Evolutionary conservation across 202 grass and related monocot genomes (phyloP).

Genomic region (Schoenoplectus tabernaemontani): DNA sequence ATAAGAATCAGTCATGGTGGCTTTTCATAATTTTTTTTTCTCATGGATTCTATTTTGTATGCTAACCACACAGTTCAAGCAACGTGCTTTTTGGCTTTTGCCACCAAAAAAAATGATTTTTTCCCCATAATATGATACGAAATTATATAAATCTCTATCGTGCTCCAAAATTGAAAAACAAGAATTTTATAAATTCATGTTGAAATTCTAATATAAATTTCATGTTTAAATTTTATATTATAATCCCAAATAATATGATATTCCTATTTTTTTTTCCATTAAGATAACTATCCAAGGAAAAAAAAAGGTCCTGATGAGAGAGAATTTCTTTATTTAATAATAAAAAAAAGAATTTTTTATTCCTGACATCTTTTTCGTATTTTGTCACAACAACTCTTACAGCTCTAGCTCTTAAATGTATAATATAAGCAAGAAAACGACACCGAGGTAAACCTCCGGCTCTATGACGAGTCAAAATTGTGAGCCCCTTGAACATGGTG

Average conservation of each 20-base stretch:
- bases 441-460: background rate
- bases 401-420: background rate
- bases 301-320: background rate
- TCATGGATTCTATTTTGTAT: background rate
- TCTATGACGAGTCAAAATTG: background rate
- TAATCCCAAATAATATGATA: background rate
- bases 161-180: background rate
- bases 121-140: too few species aligned
- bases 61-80: background rate
- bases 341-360: background rate
- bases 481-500: background rate
- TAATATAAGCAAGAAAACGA: background rate
- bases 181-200: background rate
- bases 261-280: background rate
- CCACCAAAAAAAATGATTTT: too few species aligned
- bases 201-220: background rate
- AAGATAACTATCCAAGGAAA: background rate
- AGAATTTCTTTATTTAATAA: background rate
- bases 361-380: background rate
- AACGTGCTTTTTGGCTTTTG: background rate
- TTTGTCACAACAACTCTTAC: background rate
- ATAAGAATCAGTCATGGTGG: background rate
- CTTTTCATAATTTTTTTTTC: background rate
- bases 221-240: background rate
- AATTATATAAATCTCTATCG: background rate